Base-by-base conservation (phyloP, 257 asterid species). In the Gentiana dahurica region DNA sequence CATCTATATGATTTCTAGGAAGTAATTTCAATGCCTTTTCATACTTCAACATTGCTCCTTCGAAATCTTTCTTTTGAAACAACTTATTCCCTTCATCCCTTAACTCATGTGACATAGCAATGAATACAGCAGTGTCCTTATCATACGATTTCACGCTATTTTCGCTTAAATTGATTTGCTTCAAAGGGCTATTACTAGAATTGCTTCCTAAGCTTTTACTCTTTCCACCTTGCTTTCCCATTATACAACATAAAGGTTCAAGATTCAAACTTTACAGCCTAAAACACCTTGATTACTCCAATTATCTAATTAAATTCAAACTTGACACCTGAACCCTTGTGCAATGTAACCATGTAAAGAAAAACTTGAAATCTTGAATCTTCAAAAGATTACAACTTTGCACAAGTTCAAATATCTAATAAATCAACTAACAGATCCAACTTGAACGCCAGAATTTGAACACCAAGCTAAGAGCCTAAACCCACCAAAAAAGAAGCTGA, bases 1-100 rank as follows among this genome's bases (percentile, higher is more conserved):
- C 90, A 32, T 88, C 95, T 46, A 82, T 54, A 62, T 88, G 96
- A 68, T 73, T 84, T 57, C 86, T 66, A 0, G 96, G 96, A 70
- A 88, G 95, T 83, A 88, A 71, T 60, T 81, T 82, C 3, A 88
- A 62, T 36, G 93, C 96, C 64, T 80, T 82, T 49, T 85, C 93
- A 61, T 82, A 88, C 65, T 69, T 79, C 13, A 80, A 38, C 81
- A 82, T 75, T 36, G 93, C 93, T 38, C 93, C 95, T 71, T 89
- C 95, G 63, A 68, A 71, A 49, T 85, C 94, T 81, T 81, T 83
- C 55, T 45, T 76, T 66, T 88, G 96, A 67, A 88, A 88, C 57
- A 75, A 39, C 69, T 43, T 68, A 66, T 82, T 88, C 8, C 96
- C 96, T 32, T 85, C 93, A 56, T 80, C 83, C 76, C 81, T 88